phyloP scores from a whole-genome alignment of 2,329 filamentous ascomycete species.

The Penicillium verrucosum region DNA sequence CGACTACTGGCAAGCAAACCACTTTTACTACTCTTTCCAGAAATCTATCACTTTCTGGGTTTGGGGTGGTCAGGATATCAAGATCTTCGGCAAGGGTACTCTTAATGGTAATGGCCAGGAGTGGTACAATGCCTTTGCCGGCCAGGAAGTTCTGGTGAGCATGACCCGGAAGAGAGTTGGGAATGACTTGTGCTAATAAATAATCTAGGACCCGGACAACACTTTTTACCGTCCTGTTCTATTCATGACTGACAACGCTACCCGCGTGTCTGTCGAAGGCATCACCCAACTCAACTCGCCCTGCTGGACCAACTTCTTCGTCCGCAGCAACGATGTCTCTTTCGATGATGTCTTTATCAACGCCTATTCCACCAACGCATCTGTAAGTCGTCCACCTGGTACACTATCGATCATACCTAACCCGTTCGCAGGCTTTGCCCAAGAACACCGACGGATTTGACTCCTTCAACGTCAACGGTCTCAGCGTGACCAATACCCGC shows the following conservation, averaged over 20 bases:
- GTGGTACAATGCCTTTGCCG: slow-evolving; percentile 51
- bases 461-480: slow-evolving; percentile 55
- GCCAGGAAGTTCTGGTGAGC: slow-evolving; percentile 37
- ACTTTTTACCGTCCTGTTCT: slow-evolving; percentile 58
- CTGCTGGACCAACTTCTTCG: slow-evolving; percentile 63
- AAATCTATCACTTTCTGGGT: slow-evolving; percentile 62
- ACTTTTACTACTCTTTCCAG: slow-evolving; percentile 52
- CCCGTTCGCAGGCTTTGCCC: slow-evolving; percentile 40
- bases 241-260: slow-evolving; percentile 61
- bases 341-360: slow-evolving; percentile 56
- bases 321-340: slow-evolving; percentile 54
- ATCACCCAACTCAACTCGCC: slow-evolving; percentile 60
- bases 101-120: slow-evolving; percentile 56
- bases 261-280: slow-evolving; percentile 55
- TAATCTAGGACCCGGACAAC: slow-evolving; percentile 48
- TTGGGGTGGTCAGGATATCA: slow-evolving; percentile 61
- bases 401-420: not conserved
- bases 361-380: slow-evolving; percentile 50
- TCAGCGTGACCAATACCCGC: slow-evolving; percentile 51
- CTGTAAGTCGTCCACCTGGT: slow-evolving; percentile 21
- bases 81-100: slow-evolving; percentile 56
- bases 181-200: not conserved
- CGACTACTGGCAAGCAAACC: slow-evolving; percentile 49
- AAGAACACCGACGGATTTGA: slow-evolving; percentile 65
- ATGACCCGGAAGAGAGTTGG: not conserved